Conservation (phyloP, 2,329 filamentous ascomycete genomes). For the Aspergillus udagawae region DNA sequence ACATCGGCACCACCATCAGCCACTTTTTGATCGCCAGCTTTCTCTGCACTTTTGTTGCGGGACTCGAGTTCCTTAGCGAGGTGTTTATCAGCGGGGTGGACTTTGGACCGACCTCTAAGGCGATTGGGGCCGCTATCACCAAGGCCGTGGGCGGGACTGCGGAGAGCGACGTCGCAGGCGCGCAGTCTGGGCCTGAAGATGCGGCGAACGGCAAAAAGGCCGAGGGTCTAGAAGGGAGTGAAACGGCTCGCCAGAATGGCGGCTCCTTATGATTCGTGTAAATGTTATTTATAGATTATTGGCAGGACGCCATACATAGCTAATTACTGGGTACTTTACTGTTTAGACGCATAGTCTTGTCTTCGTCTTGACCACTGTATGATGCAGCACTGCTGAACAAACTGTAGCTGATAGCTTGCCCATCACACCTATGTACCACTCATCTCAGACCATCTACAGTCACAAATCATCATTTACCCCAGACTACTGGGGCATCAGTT, state of each 20-base stretch:
- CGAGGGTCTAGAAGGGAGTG: not conserved
- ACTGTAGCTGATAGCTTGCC: not conserved
- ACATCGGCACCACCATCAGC: constrained; percentile 94
- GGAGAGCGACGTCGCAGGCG: constrained; percentile 9
- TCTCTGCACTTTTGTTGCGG: constrained; percentile 85
- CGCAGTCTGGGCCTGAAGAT: not conserved
- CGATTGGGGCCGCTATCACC: constrained; percentile 15
- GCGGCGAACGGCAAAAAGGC: constrained; percentile 5
- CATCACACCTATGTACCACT: not conserved
- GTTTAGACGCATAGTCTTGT: not conserved
- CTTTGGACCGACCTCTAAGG: constrained; percentile 31
- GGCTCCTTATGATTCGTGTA: not conserved
- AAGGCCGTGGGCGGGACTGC: constrained; percentile 18
- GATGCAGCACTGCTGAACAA: too few relatives aligned
- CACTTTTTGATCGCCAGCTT: constrained; percentile 92
- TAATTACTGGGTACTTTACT: not conserved
- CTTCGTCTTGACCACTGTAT: not conserved
- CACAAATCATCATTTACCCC: not conserved
- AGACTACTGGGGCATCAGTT: not conserved
- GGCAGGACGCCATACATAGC: not conserved
- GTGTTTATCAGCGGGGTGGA: constrained; percentile 77
- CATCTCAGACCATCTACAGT: not conserved
- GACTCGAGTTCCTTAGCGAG: constrained; percentile 79
- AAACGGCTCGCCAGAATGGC: not conserved
- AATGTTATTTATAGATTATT: not conserved